Conservation (phyloP, 441 rosid genomes). For the Populus hybrid region DNA sequence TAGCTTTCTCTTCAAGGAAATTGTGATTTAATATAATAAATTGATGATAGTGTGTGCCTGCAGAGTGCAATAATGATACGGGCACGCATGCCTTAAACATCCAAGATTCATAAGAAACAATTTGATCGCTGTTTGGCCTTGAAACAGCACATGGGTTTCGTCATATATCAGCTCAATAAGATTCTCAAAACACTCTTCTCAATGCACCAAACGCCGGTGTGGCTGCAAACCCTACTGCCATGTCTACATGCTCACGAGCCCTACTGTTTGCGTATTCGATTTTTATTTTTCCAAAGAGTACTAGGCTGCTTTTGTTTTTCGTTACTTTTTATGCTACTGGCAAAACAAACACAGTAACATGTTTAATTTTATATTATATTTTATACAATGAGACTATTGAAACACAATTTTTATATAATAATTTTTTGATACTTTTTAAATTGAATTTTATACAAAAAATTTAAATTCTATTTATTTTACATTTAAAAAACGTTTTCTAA, state of each 20-base stretch:
- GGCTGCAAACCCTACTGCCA: neutral
- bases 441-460: rapidly evolving
- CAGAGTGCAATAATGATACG: neutral
- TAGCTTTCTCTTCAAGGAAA: neutral
- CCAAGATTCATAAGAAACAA: neutral
- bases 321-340: too few relatives aligned
- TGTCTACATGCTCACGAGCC: slow-evolving; percentile 4
- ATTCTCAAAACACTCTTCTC: slow-evolving; percentile 26
- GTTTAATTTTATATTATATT: too few relatives aligned
- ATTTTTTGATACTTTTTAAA: too few relatives aligned
- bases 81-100: neutral
- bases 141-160: slow-evolving; percentile 29
- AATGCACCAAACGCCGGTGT: slow-evolving; percentile 12
- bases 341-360: too few relatives aligned
- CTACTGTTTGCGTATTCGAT: neutral
- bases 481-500: too few relatives aligned
- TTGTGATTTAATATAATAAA: too few relatives aligned
- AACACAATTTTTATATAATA: too few relatives aligned
- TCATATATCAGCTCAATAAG: slow-evolving; percentile 13
- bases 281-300: too few relatives aligned
- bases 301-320: too few relatives aligned
- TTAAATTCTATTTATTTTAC: too few relatives aligned
- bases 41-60: neutral
- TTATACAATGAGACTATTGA: too few relatives aligned
- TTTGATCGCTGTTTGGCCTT: slow-evolving; percentile 18